Evolutionary conservation across 169 alveolate genomes (phyloP).

Genomic region (Plasmodium ovale): DNA sequence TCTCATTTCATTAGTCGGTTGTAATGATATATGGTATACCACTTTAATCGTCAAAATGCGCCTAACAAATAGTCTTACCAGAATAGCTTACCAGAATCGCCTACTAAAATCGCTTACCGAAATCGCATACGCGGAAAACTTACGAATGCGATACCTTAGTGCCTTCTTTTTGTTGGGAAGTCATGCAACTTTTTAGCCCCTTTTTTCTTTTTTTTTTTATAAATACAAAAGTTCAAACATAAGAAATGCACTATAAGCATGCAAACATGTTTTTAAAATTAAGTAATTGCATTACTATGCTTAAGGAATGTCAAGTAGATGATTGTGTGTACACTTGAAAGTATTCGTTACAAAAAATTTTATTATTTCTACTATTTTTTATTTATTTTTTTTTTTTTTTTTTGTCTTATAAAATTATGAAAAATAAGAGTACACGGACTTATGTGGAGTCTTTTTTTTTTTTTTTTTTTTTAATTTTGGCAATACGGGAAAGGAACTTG

Average conservation of each 20-base stretch:
- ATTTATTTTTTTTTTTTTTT: constrained; percentile 5
- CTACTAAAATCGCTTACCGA: too few species aligned
- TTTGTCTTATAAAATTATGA: constrained; percentile 29
- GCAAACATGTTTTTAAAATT: constrained; percentile 16
- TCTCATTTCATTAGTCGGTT: too few species aligned
- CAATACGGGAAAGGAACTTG: too few species aligned
- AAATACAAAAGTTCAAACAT: constrained; percentile 21
- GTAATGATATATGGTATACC: too few species aligned
- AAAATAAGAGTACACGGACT: too few species aligned
- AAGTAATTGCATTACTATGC: neutral
- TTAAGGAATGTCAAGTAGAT: neutral
- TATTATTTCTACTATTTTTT: constrained; percentile 39
- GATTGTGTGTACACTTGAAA: constrained; percentile 37
- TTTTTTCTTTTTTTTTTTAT: constrained; percentile 1
- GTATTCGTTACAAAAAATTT: constrained; percentile 18
- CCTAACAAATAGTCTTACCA: too few species aligned
- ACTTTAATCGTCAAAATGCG: too few species aligned
- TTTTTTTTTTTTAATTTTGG: too few species aligned
- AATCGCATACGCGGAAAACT: too few species aligned
- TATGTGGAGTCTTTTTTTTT: too few species aligned
- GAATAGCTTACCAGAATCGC: too few species aligned
- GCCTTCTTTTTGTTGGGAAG: neutral
- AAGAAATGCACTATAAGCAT: constrained; percentile 68
- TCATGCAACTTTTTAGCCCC: neutral
- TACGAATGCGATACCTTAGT: too few species aligned